These are phyloP conservation scores for Stephania yunnanensis DNA, from an alignment of 164 flowering plant species.

Conservation along the genomic window DNA sequence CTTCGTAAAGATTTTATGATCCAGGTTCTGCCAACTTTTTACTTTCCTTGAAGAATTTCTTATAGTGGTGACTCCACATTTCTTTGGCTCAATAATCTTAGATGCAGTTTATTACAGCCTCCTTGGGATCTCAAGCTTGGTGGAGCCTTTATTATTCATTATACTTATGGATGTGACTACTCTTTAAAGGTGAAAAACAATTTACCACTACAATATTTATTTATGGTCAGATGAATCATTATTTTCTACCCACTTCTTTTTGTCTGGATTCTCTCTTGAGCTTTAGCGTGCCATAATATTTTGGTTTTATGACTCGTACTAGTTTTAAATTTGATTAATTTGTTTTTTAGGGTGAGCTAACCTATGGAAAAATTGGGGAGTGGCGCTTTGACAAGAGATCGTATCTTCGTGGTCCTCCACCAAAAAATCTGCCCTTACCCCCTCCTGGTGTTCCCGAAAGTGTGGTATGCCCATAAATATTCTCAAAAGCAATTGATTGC, in stretches of 20 bases:
- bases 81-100: neutral
- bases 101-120: conserved; percentile 52
- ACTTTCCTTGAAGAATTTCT: neutral
- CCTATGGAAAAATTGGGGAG: conserved; percentile 83
- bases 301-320: neutral
- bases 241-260: neutral
- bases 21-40: conserved; percentile 49
- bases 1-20: conserved; percentile 93
- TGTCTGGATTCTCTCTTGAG: neutral
- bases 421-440: conserved; percentile 69
- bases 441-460: conserved; percentile 98
- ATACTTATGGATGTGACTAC: conserved; percentile 90
- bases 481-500: too few species aligned
- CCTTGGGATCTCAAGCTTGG: conserved; percentile 73
- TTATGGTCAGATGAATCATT: neutral
- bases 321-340: neutral
- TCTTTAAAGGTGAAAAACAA: conserved; percentile 51
- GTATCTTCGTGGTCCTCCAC: conserved; percentile 58
- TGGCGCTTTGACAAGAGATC: conserved; percentile 98
- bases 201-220: neutral
- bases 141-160: conserved; percentile 72
- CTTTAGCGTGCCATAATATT: neutral
- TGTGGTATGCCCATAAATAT: conserved; percentile 62
- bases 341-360: conserved; percentile 70
- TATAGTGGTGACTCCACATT: neutral